Base-by-base conservation (phyloP, 73 alveolate genomes). In the Symbiodinium natans region DNA sequence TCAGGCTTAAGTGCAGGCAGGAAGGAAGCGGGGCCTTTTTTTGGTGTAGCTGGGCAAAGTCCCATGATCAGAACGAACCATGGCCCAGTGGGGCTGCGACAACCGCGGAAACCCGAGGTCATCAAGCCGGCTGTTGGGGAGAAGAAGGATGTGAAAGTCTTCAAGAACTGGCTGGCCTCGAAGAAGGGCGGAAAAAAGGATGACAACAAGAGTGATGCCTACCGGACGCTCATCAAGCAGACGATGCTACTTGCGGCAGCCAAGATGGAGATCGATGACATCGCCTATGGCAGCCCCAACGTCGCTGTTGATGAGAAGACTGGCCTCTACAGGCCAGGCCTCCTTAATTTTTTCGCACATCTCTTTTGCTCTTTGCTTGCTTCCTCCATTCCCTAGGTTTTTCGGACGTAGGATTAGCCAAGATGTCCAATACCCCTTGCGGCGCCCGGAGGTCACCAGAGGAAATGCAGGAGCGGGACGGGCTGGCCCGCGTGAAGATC, bases 221-320 rank as follows among this genome's bases (percentile, higher is more conserved):
- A n/a, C 46, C 46, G 46, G n/a, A 90, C 77, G 13, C 39, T 90
- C 54, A 54, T 90, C 80, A 90, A 90, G 77, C 96, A 90, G 87
- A 90, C 88, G 75, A 90, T 90, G 96, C 75, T 90, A 10, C n/a
- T 90, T 42, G 96, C 96, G 7, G 96, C 96, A 0, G 96, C 96
- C 77, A 40, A 73, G 77, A 90, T 90, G 96, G 96, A 90, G 95
- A 83, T 90, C 46, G 77, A 68, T 25, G 96, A 90, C 77, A 90
- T 90, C 82, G 96, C 96, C 88, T 90, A 41, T 39, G 96, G 96
- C 29, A 85, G 88, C 29, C 88, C 96, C 11, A 7, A 41, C 23
- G 96, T 90, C 43, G 42, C 88, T 31, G 71, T 90, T 31, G 96
- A 90, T 25, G 96, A 90, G 75, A 90, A 88, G 95, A 59, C 95